A percentile compares a stretch with the other conserved stretches of the same genome.
Conservation (phyloP, 345 rosid genomes). For the Erodium maritimum region DNA sequence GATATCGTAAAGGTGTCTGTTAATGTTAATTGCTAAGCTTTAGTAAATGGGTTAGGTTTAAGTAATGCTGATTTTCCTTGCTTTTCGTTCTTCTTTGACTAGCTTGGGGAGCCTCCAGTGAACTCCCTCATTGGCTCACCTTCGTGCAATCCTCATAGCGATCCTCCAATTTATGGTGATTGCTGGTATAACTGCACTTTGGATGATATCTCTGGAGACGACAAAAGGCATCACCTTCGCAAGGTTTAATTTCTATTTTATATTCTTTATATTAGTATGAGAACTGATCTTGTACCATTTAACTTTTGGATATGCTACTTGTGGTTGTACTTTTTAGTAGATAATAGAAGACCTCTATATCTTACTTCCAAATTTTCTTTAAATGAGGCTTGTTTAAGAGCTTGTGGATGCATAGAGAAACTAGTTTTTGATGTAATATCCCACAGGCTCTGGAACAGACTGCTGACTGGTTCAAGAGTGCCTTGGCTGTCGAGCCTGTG, state of each 20-base stretch:
- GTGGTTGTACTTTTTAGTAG: too few relatives aligned
- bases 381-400: too few relatives aligned
- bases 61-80: conserved; percentile 6
- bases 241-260: conserved; percentile 35
- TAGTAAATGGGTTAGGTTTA: conserved; percentile 6
- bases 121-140: conserved; percentile 39
- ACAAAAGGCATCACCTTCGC: conserved; percentile 74
- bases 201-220: conserved; percentile 85
- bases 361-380: too few relatives aligned
- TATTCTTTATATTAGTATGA: too few relatives aligned
- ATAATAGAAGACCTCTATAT: too few relatives aligned
- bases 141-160: conserved; percentile 61
- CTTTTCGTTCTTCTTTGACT: conserved; percentile 8
- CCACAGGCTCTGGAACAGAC: conserved; percentile 91
- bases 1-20: conserved; percentile 50
- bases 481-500: conserved; percentile 94
- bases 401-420: too few relatives aligned
- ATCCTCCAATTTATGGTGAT: conserved; percentile 78
- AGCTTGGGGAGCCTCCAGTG: conserved; percentile 91
- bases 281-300: too few relatives aligned
- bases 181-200: conserved; percentile 97
- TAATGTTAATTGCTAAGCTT: too few relatives aligned
- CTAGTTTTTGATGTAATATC: not conserved
- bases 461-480: conserved; percentile 83
- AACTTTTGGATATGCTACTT: too few relatives aligned